These are phyloP conservation scores for Mortierella sp. DNA, from an alignment of 371 early-diverging fungal species.

Conservation along the genomic window DNA sequence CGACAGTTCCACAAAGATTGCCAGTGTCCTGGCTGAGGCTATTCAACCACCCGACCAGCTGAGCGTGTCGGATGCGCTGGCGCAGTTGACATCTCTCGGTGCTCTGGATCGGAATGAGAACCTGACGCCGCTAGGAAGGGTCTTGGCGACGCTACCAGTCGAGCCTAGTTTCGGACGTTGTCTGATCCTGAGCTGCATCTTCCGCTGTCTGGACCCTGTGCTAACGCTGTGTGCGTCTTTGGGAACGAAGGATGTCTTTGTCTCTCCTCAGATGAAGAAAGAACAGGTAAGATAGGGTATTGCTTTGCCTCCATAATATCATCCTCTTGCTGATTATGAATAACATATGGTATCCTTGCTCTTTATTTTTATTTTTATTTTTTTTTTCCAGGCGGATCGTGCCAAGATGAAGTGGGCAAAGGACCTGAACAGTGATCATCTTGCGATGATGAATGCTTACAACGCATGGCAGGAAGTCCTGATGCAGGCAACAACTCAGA, in stretches of 20 bases:
- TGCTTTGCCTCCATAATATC: too few species aligned
- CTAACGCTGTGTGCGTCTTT: slow-evolving; percentile 58
- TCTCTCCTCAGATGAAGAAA: slow-evolving; percentile 40
- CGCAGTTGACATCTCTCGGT: slow-evolving; percentile 58
- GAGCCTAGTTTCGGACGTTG: slow-evolving; percentile 78
- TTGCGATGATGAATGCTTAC: slow-evolving; percentile 63
- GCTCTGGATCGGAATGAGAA: slow-evolving; percentile 62
- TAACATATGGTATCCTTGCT: too few species aligned
- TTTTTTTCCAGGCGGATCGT: slow-evolving; percentile 49
- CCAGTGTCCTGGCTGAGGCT: slow-evolving; percentile 56
- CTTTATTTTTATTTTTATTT: neutral
- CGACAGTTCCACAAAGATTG: slow-evolving; percentile 56
- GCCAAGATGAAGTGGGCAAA: slow-evolving; percentile 56
- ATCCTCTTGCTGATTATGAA: too few species aligned
- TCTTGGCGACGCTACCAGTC: slow-evolving; percentile 74
- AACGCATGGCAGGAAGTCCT: slow-evolving; percentile 54
- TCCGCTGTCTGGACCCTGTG: slow-evolving; percentile 69
- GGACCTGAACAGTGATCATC: slow-evolving; percentile 56
- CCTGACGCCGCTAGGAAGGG: slow-evolving; percentile 73
- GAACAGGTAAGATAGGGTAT: slow-evolving; percentile 33
- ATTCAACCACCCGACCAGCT: slow-evolving; percentile 71
- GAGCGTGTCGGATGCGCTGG: slow-evolving; percentile 61
- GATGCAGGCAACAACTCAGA: slow-evolving; percentile 23
- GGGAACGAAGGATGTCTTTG: slow-evolving; percentile 46
- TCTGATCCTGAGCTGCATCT: slow-evolving; percentile 66